Percentiles rank a stretch among this genome's conserved stretches.
These are phyloP conservation scores for Apodospora peruviana DNA, from an alignment of 495 filamentous ascomycete species.

Conservation along the genomic window DNA sequence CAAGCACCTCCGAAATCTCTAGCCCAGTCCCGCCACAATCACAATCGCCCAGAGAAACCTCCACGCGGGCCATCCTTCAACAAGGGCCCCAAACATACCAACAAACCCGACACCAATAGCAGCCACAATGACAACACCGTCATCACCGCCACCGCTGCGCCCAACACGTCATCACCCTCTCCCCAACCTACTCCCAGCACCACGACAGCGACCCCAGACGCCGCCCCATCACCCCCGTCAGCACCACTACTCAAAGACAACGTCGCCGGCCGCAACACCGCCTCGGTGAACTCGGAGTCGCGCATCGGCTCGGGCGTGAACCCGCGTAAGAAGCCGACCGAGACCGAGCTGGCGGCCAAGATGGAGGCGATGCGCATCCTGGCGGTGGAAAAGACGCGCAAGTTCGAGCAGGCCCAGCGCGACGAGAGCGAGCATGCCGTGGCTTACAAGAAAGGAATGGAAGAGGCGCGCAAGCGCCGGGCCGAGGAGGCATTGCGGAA, in stretches of 20 bases:
- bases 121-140: slow-evolving; percentile 3
- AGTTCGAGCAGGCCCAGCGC: slow-evolving; percentile 44
- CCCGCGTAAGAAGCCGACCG: slow-evolving; percentile 48
- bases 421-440: slow-evolving; percentile 46
- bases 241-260: not conserved
- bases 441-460: slow-evolving; percentile 45
- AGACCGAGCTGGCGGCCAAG: slow-evolving; percentile 44
- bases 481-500: slow-evolving; percentile 37
- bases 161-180: slow-evolving; percentile 3
- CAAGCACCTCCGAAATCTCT: slow-evolving; percentile 17
- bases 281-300: slow-evolving; percentile 20
- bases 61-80: slow-evolving; percentile 12
- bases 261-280: slow-evolving; percentile 19
- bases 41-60: slow-evolving; percentile 15
- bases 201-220: slow-evolving; percentile 1
- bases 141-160: slow-evolving; percentile 1
- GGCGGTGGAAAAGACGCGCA: slow-evolving; percentile 40
- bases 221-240: not conserved
- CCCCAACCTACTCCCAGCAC: not conserved
- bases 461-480: slow-evolving; percentile 40
- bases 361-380: slow-evolving; percentile 47
- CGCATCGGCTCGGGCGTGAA: slow-evolving; percentile 42
- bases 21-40: slow-evolving; percentile 35
- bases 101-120: too few relatives aligned
- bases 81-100: not conserved